Conservation (phyloP, 2,329 filamentous ascomycete species). For the Aspergillus sp. region DNA sequence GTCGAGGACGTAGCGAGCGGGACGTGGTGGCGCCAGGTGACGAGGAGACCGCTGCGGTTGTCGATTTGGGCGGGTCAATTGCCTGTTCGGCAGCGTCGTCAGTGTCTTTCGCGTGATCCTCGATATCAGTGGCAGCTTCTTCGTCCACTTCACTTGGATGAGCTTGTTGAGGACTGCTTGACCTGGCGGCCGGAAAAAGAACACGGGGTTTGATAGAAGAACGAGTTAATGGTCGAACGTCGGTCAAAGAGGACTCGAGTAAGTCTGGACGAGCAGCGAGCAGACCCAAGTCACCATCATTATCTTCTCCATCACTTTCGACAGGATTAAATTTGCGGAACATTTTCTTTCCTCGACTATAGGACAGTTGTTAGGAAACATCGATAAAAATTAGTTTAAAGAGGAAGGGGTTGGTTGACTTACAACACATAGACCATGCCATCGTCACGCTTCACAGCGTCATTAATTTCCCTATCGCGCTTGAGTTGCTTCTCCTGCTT, state of each 20-base stretch:
- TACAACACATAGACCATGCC: conserved; percentile 56
- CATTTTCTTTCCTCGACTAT: conserved; percentile 54
- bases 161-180: conserved; percentile 32
- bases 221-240: conserved; percentile 46
- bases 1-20: conserved; percentile 27
- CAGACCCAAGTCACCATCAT: conserved; percentile 34
- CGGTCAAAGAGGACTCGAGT: conserved; percentile 21
- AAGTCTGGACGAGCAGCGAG: conserved; percentile 33
- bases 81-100: conserved; percentile 10
- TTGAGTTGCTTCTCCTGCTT: conserved; percentile 26
- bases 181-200: conserved; percentile 47
- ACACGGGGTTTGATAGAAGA: conserved; percentile 52
- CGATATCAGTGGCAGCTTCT: conserved; percentile 50
- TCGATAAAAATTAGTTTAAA: no score
- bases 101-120: conserved; percentile 25
- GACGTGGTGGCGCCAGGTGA: conserved; percentile 22
- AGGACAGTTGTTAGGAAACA: conserved; percentile 17
- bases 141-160: conserved; percentile 37
- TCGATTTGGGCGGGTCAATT: conserved; percentile 11
- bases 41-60: conserved; percentile 15
- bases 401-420: conserved; percentile 25
- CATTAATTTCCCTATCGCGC: conserved; percentile 39
- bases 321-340: conserved; percentile 47
- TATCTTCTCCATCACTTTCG: conserved; percentile 32
- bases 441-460: conserved; percentile 46